Evolutionary conservation across 139 green algal genomes (phyloP).

Genomic region (Yamagishiella unicocca): DNA sequence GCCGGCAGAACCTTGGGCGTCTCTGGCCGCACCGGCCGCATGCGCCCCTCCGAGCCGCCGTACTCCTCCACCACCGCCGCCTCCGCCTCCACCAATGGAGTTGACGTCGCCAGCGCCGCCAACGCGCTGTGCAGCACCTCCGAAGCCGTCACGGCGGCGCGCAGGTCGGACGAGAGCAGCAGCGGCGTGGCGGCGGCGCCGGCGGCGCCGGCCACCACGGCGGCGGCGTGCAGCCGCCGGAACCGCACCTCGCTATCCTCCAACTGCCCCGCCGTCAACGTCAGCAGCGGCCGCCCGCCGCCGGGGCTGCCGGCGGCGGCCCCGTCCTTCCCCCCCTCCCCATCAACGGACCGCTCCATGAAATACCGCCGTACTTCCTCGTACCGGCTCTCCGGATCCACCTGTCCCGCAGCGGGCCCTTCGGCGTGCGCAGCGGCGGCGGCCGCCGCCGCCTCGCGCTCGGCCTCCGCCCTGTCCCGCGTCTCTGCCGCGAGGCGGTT

Average conservation of each 20-base stretch:
- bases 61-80: slow-evolving; percentile 55
- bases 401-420: neutral
- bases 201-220: slow-evolving; percentile 65
- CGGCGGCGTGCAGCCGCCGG: slow-evolving; percentile 61
- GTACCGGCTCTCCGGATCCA: neutral
- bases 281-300: slow-evolving; percentile 32
- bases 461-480: slow-evolving; percentile 21
- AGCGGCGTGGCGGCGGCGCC: slow-evolving; percentile 71
- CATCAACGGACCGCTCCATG: neutral
- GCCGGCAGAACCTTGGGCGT: slow-evolving; percentile 76
- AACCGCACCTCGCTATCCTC: slow-evolving; percentile 55
- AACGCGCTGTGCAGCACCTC: slow-evolving; percentile 49
- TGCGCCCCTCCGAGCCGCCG: slow-evolving; percentile 16
- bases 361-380: slow-evolving; percentile 24
- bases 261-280: slow-evolving; percentile 49
- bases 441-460: neutral
- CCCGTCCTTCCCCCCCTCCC: neutral
- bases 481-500: slow-evolving; percentile 20
- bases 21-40: slow-evolving; percentile 65
- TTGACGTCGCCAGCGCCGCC: slow-evolving; percentile 59
- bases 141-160: slow-evolving; percentile 28
- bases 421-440: neutral
- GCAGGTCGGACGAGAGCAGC: slow-evolving; percentile 65
- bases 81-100: slow-evolving; percentile 51
- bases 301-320: neutral